A percentile compares a stretch with the other conserved stretches of the same genome.
Conservation (phyloP, 2,329 filamentous ascomycete species). For the Cercospora sp. region DNA sequence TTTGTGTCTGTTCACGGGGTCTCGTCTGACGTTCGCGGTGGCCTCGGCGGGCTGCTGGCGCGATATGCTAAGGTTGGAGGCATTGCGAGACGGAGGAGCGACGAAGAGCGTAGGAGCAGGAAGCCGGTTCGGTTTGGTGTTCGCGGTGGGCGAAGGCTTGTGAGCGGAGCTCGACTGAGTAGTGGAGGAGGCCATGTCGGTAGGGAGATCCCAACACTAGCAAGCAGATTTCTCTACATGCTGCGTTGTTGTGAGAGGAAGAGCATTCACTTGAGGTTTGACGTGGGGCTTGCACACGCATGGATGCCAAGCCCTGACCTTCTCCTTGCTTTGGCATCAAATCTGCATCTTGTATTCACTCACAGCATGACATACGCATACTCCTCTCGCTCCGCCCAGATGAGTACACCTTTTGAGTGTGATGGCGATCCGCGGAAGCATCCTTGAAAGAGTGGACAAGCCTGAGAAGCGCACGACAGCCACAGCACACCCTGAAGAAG, state of each 20-base stretch:
- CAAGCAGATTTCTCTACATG: background rate
- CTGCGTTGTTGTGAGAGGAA: background rate
- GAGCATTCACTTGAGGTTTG: slow-evolving; percentile 7
- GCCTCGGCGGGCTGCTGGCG: slow-evolving; percentile 28
- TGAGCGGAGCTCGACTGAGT: slow-evolving; percentile 1
- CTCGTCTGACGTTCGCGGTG: slow-evolving; percentile 21
- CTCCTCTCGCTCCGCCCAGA: no score
- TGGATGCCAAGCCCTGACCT: background rate
- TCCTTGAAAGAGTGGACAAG: background rate
- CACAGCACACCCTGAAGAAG: background rate
- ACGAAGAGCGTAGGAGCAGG: slow-evolving; percentile 78
- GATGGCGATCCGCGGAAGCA: background rate
- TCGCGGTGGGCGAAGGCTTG: slow-evolving; percentile 36
- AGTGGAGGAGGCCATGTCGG: slow-evolving; percentile 10
- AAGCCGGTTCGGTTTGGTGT: slow-evolving; percentile 54
- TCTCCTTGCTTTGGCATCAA: background rate
- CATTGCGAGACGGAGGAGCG: slow-evolving; percentile 74
- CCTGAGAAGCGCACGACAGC: background rate
- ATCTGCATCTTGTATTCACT: background rate
- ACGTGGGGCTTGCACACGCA: background rate
- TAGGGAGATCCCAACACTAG: background rate
- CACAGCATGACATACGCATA: background rate
- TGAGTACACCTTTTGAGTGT: background rate
- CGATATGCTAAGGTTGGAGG: slow-evolving; percentile 54
- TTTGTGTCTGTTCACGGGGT: slow-evolving; percentile 30